Conservation (phyloP, 306 rosid species). For the Phaseolus lunatus region DNA sequence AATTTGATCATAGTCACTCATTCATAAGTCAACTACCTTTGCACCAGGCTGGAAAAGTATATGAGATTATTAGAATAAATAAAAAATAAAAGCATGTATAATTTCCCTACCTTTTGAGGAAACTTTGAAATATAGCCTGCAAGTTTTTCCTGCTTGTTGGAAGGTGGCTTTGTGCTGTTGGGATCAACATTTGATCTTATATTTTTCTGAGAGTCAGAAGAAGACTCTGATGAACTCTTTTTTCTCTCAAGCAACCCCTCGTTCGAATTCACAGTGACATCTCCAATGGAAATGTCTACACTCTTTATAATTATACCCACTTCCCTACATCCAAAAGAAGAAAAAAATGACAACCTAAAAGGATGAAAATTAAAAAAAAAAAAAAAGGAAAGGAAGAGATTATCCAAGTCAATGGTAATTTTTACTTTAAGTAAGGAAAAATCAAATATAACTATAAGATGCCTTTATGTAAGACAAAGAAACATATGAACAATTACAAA, state of each 20-base stretch:
- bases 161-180: slow-evolving; percentile 49
- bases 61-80: neutral
- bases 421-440: neutral
- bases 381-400: neutral
- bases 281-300: slow-evolving; percentile 71
- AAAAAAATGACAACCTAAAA: slow-evolving; percentile 24
- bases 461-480: slow-evolving; percentile 4
- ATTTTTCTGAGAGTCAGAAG: slow-evolving; percentile 56
- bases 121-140: slow-evolving; percentile 55
- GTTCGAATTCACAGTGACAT: slow-evolving; percentile 70
- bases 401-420: neutral
- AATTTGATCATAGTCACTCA: neutral
- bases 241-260: slow-evolving; percentile 70
- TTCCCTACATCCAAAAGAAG: slow-evolving; percentile 71
- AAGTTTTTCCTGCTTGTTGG: slow-evolving; percentile 57
- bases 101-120: slow-evolving; percentile 86
- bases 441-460: slow-evolving; percentile 11
- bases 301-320: slow-evolving; percentile 69
- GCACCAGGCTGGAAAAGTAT: slow-evolving; percentile 1
- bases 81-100: slow-evolving; percentile 11
- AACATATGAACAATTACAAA: slow-evolving; percentile 9
- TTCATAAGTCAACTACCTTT: slow-evolving; percentile 1
- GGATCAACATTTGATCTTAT: slow-evolving; percentile 55
- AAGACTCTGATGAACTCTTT: slow-evolving; percentile 64
- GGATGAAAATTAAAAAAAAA: slow-evolving; percentile 37